Base-by-base conservation (phyloP, 495 filamentous ascomycete species). In the Talaromyces ruber region DNA sequence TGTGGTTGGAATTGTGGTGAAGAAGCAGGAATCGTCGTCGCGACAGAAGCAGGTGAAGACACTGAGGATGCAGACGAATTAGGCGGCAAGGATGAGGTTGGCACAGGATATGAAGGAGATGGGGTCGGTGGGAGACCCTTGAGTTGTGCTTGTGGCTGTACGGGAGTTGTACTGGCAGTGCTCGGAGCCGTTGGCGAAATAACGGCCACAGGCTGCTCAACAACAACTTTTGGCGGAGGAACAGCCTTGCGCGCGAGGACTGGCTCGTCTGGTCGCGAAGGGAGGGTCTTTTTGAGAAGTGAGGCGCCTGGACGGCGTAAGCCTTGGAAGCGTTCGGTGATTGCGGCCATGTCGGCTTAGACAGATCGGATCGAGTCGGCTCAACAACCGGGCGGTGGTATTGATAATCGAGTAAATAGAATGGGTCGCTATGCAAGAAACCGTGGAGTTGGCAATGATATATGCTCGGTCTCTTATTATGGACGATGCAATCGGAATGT, bases 71-170 rank as follows among this genome's bases (percentile, higher is more conserved):
- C 30, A 45, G 61, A 32, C 32, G 64, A 59, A 12, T 61, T 63
- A 25, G 66, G 26, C 26, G 26, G 54, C 0, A 57, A 4, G 1
- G 50, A 5, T 11, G 50, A 53, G 1, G 26, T 6, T 57, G 26
- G 54, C 14, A 29, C 47, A 26, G 63, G 62, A 24, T 63, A 43
- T 28, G 58, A 64, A 9, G 63, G 55, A 61, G 65, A 62, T 4
- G 74, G 73, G 8, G 69, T 67, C 1, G 69, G 62, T 8, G 74
- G 74, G 24, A 78, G 63, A 45, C 72, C 67, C 65, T 76, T 78
- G 45, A 62, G 66, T n/a, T 70, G 72, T 43, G 37, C 16, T 24
- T 22, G 39, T 51, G 45, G 45, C n/a, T 47, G 59, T 34, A 22
- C 51, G 14, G 60, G 47, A 11, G 8, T 21, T 24, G 28, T 55